Evolutionary conservation across 345 rosid species (phyloP), one percentile per base, ranked within the genome.

Genomic region (Syzygium aromaticum): DNA sequence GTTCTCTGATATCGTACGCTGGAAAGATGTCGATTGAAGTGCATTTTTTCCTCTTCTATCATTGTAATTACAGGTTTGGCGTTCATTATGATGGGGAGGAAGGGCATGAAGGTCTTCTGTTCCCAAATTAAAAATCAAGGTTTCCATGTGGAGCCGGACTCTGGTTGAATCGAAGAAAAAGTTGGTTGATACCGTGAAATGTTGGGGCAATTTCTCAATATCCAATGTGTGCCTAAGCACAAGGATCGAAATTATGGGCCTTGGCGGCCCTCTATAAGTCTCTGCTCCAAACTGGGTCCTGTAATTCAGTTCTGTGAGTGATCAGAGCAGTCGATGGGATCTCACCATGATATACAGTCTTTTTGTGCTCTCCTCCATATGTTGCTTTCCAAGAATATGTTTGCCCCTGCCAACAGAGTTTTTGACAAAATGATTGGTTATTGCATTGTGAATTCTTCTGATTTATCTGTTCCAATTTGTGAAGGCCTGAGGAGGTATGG

Each of bases 371-470:
- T 93, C 87, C 89, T 91, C 78, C 89, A 78, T 43, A 46, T 91
- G 40, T 84, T 91, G 92, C 91, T 93, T 40, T 87, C 88, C 10
- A 73, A 89, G 87, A 84, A 86, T 84, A 87, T 88, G 91, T 89
- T 88, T 3, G 90, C 77, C 89, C 88, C 52, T 38, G 94, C 95
- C 78, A 86, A 83, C 46, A 54, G 86, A 86, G 87, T 91, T 87
- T 92, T 94, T 57, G 95, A 89, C 85, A 89, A 89, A 90, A 89
- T 92, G 90, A 54, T 86, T 61, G 28, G 30, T 19, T 56, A 38
- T 38, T 86, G 85, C 40, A 91, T 89, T 27, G 84, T 73, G 78
- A 77, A 84, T 84, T 89, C 87, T 5, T 53, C 63, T 14, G 87
- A 90, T 61, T 85, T 88, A 88, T 80, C 89, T 38, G 83, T 40